Percentiles rank a stretch among this genome's conserved stretches.
phyloP scores from a whole-genome alignment of 2,329 filamentous ascomycete genomes.

The Orbilia blumenaviensis region DNA sequence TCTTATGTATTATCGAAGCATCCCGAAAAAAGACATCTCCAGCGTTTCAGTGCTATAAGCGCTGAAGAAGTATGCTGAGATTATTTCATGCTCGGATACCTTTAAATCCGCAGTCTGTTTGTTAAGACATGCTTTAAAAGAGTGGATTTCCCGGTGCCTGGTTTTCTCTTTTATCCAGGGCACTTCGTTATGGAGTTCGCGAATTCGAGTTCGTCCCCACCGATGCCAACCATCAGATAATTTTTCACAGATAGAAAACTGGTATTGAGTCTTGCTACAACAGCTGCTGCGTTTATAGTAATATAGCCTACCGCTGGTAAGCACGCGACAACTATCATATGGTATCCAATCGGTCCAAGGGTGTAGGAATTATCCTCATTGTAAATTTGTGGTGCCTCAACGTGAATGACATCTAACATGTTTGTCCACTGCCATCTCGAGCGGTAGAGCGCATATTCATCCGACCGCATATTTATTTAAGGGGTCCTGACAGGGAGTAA shows the following conservation, averaged over 20 bases:
- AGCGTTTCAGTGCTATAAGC: conserved; percentile 45
- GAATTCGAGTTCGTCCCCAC: neutral
- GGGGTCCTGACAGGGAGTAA: too few relatives aligned
- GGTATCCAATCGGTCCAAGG: conserved; percentile 1
- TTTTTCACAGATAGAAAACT: conserved; percentile 9
- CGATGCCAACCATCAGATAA: conserved; percentile 35
- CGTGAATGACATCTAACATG: conserved; percentile 20
- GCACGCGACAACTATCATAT: conserved; percentile 27
- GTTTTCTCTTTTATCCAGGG: conserved; percentile 59
- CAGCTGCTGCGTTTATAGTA: neutral
- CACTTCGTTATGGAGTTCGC: conserved; percentile 54
- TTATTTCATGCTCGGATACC: conserved; percentile 39
- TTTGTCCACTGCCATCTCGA: conserved; percentile 13
- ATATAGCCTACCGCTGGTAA: neutral
- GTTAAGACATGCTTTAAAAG: conserved; percentile 46
- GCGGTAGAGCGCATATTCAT: conserved; percentile 20
- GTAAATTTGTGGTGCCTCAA: neutral
- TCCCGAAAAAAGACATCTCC: conserved; percentile 55
- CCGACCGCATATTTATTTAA: conserved; percentile 12
- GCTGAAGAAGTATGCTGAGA: conserved; percentile 56
- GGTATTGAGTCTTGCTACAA: neutral
- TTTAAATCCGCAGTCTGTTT: too few relatives aligned
- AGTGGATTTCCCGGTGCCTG: conserved; percentile 58
- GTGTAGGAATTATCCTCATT: conserved; percentile 24
- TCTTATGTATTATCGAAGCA: conserved; percentile 55